phyloP scores from a whole-genome alignment of 2,329 filamentous ascomycete species.

The Paradendryphiella salina region DNA sequence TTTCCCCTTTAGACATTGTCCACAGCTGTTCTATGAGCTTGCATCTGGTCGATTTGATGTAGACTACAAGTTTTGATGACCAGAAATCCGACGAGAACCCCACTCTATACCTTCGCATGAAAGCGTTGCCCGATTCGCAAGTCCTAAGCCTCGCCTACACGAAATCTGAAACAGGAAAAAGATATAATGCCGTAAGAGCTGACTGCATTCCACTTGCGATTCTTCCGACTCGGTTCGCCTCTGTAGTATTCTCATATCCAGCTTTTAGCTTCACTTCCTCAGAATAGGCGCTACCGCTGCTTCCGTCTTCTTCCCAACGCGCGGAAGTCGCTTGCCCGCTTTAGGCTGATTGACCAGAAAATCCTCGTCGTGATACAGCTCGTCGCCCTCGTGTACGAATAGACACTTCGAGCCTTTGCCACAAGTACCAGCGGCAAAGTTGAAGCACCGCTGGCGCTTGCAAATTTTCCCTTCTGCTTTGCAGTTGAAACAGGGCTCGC shows the following conservation, averaged over 20 bases:
- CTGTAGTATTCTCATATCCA: background rate
- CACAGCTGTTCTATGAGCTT: too few species aligned
- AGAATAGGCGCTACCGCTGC: background rate
- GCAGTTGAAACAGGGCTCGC: constrained; percentile 1
- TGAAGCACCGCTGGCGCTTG: constrained; percentile 1
- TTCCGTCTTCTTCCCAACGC: background rate
- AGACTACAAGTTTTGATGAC: too few species aligned
- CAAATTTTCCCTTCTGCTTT: background rate
- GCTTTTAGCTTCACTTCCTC: background rate
- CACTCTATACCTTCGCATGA: too few species aligned
- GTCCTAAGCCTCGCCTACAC: too few species aligned
- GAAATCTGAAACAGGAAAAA: too few species aligned
- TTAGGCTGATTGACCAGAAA: background rate
- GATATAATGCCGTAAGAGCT: too few species aligned
- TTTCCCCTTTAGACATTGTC: too few species aligned
- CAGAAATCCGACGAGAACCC: too few species aligned
- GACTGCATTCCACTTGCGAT: too few species aligned
- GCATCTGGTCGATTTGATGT: too few species aligned
- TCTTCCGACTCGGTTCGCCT: too few species aligned
- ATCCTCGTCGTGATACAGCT: background rate
- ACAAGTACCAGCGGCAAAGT: background rate
- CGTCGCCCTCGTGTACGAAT: background rate
- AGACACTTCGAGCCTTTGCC: background rate
- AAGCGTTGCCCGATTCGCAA: too few species aligned
- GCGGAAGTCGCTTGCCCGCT: background rate